Percentiles rank a stretch among this genome's conserved stretches.
These are phyloP conservation scores for Clavispora carvajalis DNA, from an alignment of 805 yeast genomes.

Conservation along the genomic window DNA sequence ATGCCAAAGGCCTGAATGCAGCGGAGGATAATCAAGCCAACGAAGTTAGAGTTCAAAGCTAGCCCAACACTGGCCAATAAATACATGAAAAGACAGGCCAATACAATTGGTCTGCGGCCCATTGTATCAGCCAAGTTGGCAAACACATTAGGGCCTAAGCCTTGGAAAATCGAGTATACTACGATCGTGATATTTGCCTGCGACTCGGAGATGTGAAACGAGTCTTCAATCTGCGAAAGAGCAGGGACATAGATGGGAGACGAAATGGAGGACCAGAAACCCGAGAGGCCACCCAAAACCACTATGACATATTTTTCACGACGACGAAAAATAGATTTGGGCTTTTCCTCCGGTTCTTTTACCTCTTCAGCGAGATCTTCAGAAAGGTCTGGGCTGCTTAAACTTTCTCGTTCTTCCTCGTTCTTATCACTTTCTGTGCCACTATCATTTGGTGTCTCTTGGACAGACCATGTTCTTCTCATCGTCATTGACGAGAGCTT, in stretches of 20 bases:
- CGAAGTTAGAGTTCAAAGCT: background rate
- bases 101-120: constrained; percentile 2
- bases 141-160: constrained; percentile 1
- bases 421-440: background rate
- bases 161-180: constrained; percentile 3
- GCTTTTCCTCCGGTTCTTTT: background rate
- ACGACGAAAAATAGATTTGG: constrained; percentile 1
- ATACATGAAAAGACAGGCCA: constrained; percentile 1
- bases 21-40: constrained; percentile 1
- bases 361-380: background rate
- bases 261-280: constrained; percentile 4
- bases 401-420: background rate
- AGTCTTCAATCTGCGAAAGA: constrained; percentile 1
- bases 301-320: constrained; percentile 1
- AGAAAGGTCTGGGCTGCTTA: background rate
- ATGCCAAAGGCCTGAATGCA: constrained; percentile 4
- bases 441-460: background rate
- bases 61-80: background rate
- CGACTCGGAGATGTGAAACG: background rate
- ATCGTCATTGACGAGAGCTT: constrained; percentile 1
- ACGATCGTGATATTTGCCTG: constrained; percentile 1
- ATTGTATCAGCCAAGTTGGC: constrained; percentile 2
- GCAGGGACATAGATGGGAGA: constrained; percentile 2
- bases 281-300: constrained; percentile 1
- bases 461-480: constrained; percentile 1